Evolutionary conservation across 73 alveolate species (phyloP), one percentile per base, ranked within the genome.

Genomic region (Effrenium voratum): DNA sequence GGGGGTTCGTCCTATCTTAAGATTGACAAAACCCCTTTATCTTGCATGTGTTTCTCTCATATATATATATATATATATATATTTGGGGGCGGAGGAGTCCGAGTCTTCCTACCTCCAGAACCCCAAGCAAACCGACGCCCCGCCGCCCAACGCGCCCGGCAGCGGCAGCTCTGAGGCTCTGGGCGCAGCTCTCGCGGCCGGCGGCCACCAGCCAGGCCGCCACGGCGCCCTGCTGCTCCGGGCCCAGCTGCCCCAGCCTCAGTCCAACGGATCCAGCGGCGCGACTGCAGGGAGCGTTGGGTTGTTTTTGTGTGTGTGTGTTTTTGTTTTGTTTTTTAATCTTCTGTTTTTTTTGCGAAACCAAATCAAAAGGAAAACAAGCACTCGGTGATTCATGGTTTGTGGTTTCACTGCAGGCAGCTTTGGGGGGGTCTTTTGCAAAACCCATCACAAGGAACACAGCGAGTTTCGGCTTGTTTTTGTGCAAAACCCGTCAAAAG

Each of bases 121-220:
- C 63, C 63, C 19, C 19, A 12, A 19, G 63, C 19, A 12, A 12
- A 8, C 26, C 26, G 8, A 52, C 63, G 63, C 19, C 19, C 19
- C 26, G 63, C 19, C 19, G 8, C 26, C 63, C 19, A 19, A 52
- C 63, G 19, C 63, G 63, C 8, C 19, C 63, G 8, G 63, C 8
- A 8, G 19, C 63, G 63, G 59, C 16, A 34, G 60, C 3, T 77
- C 50, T 45, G 73, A 50, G 92, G 73, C 19, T 52, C 85, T 12
- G 43, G 4, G 70, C 95, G 15, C 95, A 87, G 70, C 70, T 87
- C 28, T 87, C 95, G 41, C 63, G 70, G 34, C 95, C 81, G 36
- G 95, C 95, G 68, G 46, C 46, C 95, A 87, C 85, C 57, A 87
- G 95, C 95, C 95, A 87, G 2, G 85, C 95, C 16, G 95, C 95